Conservation (phyloP, 495 filamentous ascomycete genomes). For the Daldinia loculata region DNA sequence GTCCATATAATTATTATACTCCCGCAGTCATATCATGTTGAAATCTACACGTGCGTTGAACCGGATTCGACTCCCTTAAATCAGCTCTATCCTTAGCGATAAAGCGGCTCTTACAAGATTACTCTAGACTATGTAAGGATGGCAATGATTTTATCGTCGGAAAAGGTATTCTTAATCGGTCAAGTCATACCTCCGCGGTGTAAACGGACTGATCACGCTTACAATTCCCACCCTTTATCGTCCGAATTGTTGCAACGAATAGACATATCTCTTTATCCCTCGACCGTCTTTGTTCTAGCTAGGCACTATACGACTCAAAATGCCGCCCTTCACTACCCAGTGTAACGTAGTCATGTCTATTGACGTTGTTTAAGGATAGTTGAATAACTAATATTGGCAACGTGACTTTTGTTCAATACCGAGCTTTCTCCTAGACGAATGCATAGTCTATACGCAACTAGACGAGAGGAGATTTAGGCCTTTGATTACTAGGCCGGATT, state of each 20-base stretch:
- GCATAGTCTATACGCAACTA: background rate
- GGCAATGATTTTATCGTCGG: too few species aligned
- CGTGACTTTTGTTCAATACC: slow-evolving; percentile 8
- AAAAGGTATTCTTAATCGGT: too few species aligned
- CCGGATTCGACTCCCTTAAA: background rate
- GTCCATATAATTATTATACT: background rate
- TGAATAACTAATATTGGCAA: background rate
- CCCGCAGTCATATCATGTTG: background rate
- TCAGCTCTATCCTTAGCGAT: background rate
- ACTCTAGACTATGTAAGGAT: too few species aligned
- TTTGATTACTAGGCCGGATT: background rate
- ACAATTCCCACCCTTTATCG: background rate
- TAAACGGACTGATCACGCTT: background rate
- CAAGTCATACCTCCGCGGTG: background rate
- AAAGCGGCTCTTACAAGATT: background rate
- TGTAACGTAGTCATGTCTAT: background rate
- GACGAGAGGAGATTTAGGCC: slow-evolving; percentile 2
- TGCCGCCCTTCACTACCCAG: background rate
- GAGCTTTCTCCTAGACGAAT: slow-evolving; percentile 28
- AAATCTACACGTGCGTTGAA: background rate
- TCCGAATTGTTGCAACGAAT: background rate
- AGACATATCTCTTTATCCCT: background rate
- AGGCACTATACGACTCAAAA: background rate
- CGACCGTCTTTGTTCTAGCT: background rate
- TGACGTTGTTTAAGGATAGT: background rate